Conservation (phyloP, 2,329 filamentous ascomycete species). For the Stagonosporopsis vannaccii region DNA sequence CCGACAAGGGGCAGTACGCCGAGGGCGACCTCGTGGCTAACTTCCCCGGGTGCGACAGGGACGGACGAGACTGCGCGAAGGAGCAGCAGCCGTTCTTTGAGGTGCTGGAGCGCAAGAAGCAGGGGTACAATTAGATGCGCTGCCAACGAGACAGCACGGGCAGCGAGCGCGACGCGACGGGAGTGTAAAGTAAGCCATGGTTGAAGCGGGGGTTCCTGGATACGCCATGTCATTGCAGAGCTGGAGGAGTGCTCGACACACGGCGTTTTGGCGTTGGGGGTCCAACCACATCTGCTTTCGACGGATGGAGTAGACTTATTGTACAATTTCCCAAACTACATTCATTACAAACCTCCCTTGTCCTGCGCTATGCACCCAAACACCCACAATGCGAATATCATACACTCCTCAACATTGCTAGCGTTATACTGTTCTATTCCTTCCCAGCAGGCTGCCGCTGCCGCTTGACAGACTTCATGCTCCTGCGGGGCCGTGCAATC, state of each 20-base stretch:
- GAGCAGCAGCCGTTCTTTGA: conserved; percentile 68
- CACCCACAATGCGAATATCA: neutral
- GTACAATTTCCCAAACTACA: neutral
- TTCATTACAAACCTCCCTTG: too few relatives aligned
- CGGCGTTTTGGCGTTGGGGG: conserved; percentile 6
- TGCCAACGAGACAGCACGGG: too few relatives aligned
- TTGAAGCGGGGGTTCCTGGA: too few relatives aligned
- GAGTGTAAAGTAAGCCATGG: too few relatives aligned
- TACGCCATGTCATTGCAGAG: too few relatives aligned
- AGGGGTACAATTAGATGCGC: conserved; percentile 8
- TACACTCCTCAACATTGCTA: too few relatives aligned
- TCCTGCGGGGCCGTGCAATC: conserved; percentile 67
- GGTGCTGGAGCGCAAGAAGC: conserved; percentile 37
- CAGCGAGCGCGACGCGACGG: too few relatives aligned
- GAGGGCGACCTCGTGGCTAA: conserved; percentile 86
- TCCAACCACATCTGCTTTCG: too few relatives aligned
- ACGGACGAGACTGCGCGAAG: conserved; percentile 70
- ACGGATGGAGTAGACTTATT: neutral
- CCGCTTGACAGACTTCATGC: conserved; percentile 65
- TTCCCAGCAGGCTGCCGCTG: conserved; percentile 35
- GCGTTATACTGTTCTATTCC: too few relatives aligned
- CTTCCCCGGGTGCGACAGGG: conserved; percentile 74
- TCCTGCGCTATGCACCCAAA: too few relatives aligned
- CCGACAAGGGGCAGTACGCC: conserved; percentile 67
- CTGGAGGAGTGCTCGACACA: neutral